Evolutionary conservation across 176 grass and related monocot species (phyloP).

Genomic region (Echinochloa phyllopogon): DNA sequence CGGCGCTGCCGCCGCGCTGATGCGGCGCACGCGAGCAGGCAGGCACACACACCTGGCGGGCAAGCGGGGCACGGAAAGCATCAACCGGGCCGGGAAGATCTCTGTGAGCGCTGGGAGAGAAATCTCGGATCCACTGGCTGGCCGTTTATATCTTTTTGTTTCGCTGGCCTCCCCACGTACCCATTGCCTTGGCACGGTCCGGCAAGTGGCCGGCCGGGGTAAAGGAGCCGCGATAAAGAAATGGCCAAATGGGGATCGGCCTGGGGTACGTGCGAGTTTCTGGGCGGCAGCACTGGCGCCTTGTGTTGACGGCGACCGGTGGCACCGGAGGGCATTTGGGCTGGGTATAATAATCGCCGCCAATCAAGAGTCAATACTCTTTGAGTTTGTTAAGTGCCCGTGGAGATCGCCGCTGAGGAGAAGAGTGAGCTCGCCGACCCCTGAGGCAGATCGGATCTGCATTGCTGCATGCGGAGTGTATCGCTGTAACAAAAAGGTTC

Average conservation of each 20-base stretch:
- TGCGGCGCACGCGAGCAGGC: conserved; percentile 18
- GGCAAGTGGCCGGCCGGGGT: conserved; percentile 42
- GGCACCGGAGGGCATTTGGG: background rate
- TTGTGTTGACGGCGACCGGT: conserved; percentile 42
- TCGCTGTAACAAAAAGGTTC: background rate
- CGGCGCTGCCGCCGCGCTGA: background rate
- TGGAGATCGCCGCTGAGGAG: background rate
- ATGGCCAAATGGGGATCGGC: background rate
- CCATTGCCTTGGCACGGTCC: conserved; percentile 11
- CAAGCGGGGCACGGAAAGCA: conserved; percentile 47
- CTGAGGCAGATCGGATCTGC: conserved; percentile 33
- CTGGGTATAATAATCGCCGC: conserved; percentile 21
- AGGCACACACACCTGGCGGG: conserved; percentile 32
- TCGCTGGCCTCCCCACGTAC: background rate
- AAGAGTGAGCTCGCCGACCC: background rate
- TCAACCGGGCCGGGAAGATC: conserved; percentile 35
- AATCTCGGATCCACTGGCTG: conserved; percentile 22
- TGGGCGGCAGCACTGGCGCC: conserved; percentile 16
- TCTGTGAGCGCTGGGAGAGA: background rate
- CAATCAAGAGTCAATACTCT: conserved; percentile 28
- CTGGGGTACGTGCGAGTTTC: conserved; percentile 31
- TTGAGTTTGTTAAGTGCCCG: background rate
- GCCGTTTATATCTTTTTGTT: background rate
- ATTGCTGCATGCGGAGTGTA: background rate
- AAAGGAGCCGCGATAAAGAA: conserved; percentile 27